Percentiles rank a stretch among this genome's conserved stretches.
Evolutionary conservation across 352 stramenopile species (phyloP).

Genomic region (Globisporangium viniferum): DNA sequence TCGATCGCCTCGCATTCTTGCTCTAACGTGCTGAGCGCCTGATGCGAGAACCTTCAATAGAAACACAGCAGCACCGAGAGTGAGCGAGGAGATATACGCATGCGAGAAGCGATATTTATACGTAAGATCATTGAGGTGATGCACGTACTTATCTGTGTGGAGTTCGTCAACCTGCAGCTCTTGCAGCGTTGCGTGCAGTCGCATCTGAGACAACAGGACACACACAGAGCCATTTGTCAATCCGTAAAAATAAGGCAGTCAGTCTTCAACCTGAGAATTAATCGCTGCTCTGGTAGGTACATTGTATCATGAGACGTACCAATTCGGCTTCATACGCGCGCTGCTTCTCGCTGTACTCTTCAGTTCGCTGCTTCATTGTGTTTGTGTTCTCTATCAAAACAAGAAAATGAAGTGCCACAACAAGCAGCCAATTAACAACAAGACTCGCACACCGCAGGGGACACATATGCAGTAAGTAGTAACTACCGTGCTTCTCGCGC

Average conservation of each 20-base stretch:
- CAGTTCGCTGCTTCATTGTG: constrained; percentile 39
- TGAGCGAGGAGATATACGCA: too few species aligned
- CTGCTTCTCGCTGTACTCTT: constrained; percentile 31
- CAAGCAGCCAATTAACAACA: neutral
- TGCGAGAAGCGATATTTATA: too few species aligned
- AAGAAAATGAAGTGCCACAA: neutral
- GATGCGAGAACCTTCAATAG: constrained; percentile 24
- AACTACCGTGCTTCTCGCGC: constrained; percentile 33
- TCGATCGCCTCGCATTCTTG: constrained; percentile 35
- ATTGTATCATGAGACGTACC: constrained; percentile 14
- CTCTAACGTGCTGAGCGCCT: constrained; percentile 25
- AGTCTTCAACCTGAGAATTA: neutral
- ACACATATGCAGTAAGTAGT: neutral
- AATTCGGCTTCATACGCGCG: constrained; percentile 30
- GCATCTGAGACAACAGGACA: constrained; percentile 8
- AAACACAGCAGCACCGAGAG: too few species aligned
- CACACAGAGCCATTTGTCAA: neutral
- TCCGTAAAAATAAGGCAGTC: too few species aligned
- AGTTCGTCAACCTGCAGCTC: constrained; percentile 21
- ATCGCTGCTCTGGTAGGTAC: neutral
- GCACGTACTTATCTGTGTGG: constrained; percentile 20
- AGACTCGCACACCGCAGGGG: too few species aligned
- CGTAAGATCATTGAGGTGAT: neutral
- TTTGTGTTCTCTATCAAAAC: constrained; percentile 33
- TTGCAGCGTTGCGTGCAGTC: constrained; percentile 19